phyloP scores from a whole-genome alignment of 164 flowering plant species.

The Vitis cinerea region DNA sequence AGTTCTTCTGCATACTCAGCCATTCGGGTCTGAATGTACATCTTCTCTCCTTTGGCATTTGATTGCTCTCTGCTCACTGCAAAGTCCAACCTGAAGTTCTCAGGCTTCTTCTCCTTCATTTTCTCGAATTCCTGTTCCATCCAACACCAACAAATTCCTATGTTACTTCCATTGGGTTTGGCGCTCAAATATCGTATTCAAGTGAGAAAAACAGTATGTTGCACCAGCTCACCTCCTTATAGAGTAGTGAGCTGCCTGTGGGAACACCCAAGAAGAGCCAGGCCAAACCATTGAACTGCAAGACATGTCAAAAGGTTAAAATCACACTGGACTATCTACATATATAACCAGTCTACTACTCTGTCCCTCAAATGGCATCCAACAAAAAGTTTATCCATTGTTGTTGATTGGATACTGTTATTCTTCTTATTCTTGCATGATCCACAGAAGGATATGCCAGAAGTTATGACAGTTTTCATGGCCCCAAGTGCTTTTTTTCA shows the following conservation, averaged over 20 bases:
- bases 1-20: conserved; percentile 90
- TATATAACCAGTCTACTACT: too few species aligned
- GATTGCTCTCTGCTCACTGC: conserved; percentile 96
- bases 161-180: not conserved
- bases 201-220: not conserved
- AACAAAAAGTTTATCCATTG: too few species aligned
- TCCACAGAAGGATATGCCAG: too few species aligned
- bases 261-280: conserved; percentile 99
- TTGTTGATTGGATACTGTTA: too few species aligned
- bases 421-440: too few species aligned
- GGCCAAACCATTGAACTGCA: conserved; percentile 94
- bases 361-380: too few species aligned
- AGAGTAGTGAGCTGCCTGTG: conserved; percentile 90
- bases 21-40: conserved; percentile 99
- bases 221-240: conserved; percentile 73
- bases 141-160: not conserved
- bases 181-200: not conserved
- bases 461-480: too few species aligned
- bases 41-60: conserved; percentile 89
- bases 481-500: too few species aligned
- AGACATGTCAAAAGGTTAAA: not conserved
- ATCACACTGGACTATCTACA: too few species aligned
- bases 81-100: conserved; percentile 85
- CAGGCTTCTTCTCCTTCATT: conserved; percentile 89
- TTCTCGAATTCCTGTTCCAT: conserved; percentile 83